A percentile compares a stretch with the other conserved stretches of the same genome.
These are phyloP conservation scores for Capsicum pubescens DNA, from an alignment of 257 asterid species.

Conservation along the genomic window DNA sequence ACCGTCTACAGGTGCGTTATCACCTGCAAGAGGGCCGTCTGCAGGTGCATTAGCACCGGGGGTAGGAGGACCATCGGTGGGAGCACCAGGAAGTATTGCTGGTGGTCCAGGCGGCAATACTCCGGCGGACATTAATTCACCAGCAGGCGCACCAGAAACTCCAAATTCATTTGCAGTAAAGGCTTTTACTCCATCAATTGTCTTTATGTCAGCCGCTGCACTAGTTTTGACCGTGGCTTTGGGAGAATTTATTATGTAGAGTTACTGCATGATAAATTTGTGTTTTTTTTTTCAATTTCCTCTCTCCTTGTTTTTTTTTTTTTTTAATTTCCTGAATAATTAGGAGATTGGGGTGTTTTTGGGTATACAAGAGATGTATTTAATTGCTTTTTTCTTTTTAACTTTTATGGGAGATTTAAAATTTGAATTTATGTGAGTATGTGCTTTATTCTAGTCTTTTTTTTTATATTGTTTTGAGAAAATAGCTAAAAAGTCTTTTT, in stretches of 20 bases:
- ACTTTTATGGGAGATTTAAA: neutral
- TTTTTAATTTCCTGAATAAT: slow-evolving; percentile 12
- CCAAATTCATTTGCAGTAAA: slow-evolving; percentile 45
- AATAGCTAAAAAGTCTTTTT: too few relatives aligned
- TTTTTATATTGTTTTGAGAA: neutral
- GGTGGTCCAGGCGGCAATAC: slow-evolving; percentile 29
- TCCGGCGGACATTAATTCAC: slow-evolving; percentile 35
- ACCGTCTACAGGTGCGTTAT: neutral
- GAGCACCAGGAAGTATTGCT: neutral
- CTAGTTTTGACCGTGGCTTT: slow-evolving; percentile 35
- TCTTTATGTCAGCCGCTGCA: slow-evolving; percentile 43
- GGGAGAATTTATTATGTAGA: slow-evolving; percentile 34
- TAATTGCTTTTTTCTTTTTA: neutral
- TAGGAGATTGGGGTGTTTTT: neutral
- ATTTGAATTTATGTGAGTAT: neutral
- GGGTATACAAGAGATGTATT: neutral
- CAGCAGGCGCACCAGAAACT: slow-evolving; percentile 37
- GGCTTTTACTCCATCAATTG: slow-evolving; percentile 41
- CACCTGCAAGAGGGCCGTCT: neutral
- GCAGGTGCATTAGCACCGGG: slow-evolving; percentile 15
- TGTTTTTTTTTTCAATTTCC: neutral
- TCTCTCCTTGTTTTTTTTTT: neutral
- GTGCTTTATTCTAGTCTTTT: neutral
- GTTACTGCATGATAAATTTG: neutral
- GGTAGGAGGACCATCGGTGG: neutral